phyloP scores from a whole-genome alignment of 495 filamentous ascomycete genomes.

The Penicillium cosmopolitanum region DNA sequence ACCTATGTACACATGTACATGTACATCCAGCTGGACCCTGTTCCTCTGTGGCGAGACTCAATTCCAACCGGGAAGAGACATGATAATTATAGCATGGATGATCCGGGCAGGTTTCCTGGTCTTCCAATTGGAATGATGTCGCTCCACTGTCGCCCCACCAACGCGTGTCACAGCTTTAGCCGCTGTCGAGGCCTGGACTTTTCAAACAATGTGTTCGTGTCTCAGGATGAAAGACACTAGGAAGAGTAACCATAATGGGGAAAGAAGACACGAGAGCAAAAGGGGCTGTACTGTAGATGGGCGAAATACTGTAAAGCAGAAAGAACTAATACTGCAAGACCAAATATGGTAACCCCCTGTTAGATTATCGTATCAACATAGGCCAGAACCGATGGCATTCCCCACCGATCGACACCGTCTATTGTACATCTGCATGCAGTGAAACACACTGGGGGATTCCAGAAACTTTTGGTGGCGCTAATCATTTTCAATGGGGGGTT shows the following conservation, averaged over 20 bases:
- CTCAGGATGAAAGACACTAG: neutral
- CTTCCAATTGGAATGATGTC: conserved; percentile 28
- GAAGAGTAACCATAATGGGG: neutral
- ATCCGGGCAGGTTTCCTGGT: conserved; percentile 18
- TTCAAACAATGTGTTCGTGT: conserved; percentile 13
- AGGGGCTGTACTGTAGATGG: neutral
- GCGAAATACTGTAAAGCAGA: too few relatives aligned
- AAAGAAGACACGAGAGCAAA: neutral
- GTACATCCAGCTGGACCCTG: neutral
- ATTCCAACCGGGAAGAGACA: neutral
- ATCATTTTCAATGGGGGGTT: neutral
- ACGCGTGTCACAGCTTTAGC: conserved; percentile 33
- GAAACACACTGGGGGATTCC: conserved; percentile 25
- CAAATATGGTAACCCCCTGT: too few relatives aligned
- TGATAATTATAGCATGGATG: conserved; percentile 19
- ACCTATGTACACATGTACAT: neutral
- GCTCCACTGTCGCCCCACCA: conserved; percentile 31
- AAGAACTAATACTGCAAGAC: too few relatives aligned
- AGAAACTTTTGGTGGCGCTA: conserved; percentile 26
- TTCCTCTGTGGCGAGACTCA: neutral
- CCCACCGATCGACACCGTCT: conserved; percentile 27
- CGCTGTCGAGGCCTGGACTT: conserved; percentile 14
- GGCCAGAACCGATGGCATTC: conserved; percentile 15
- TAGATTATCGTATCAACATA: neutral
- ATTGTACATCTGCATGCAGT: conserved; percentile 27